A percentile compares a stretch with the other conserved stretches of the same genome.
phyloP scores from a whole-genome alignment of 192 early-diverging fungal species.

The Rhizophagus clarus region DNA sequence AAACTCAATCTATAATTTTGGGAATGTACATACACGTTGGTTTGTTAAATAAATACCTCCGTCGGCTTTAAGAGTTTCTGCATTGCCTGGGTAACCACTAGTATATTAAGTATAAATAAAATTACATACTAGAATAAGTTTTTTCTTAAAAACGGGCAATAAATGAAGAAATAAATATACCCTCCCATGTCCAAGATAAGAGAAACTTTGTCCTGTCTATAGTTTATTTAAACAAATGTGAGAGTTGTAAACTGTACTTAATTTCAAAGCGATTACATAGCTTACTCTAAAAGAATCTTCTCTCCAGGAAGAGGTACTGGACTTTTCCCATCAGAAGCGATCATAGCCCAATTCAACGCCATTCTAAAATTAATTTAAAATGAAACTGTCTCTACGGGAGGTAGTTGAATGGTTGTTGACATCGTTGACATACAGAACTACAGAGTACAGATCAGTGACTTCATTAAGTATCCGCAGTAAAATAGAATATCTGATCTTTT shows the following conservation, averaged over 20 bases:
- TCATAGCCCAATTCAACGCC: constrained; percentile 48
- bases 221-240: background rate
- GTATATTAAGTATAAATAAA: background rate
- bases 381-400: too few species aligned
- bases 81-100: constrained; percentile 32
- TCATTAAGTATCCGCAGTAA: too few species aligned
- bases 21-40: constrained; percentile 14
- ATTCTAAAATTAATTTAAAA: constrained; percentile 21
- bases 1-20: background rate
- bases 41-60: constrained; percentile 35
- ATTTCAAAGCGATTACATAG: background rate
- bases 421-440: too few species aligned
- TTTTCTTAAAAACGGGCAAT: background rate
- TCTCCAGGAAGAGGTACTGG: constrained; percentile 43
- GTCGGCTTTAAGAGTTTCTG: background rate
- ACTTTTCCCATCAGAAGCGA: constrained; percentile 33
- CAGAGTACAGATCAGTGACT: too few species aligned
- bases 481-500: too few species aligned
- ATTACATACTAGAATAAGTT: background rate
- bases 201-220: constrained; percentile 32
- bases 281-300: constrained; percentile 36
- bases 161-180: background rate
- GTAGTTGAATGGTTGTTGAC: too few species aligned
- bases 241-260: background rate
- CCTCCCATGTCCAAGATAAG: constrained; percentile 36